Evolutionary conservation across 106 monocot species (phyloP).

Genomic region (Alisma plantagoaquatica): DNA sequence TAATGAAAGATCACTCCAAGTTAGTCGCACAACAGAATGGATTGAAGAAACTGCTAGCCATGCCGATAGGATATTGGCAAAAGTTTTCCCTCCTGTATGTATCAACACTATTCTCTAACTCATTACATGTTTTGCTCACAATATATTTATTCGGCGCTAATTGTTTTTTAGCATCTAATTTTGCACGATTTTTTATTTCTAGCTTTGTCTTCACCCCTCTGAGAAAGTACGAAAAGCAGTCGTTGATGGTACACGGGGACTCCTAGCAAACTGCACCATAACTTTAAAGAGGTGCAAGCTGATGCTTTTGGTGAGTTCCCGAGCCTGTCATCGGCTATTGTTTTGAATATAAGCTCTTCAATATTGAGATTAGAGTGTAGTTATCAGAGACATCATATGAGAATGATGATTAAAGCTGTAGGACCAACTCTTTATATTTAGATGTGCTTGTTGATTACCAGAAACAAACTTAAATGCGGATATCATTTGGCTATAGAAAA

Average conservation of each 20-base stretch:
- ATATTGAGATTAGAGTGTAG: too few relatives aligned
- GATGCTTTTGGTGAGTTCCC: constrained; percentile 72
- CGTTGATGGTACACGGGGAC: constrained; percentile 44
- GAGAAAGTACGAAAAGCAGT: constrained; percentile 69
- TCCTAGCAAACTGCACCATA: constrained; percentile 48
- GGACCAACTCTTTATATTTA: too few relatives aligned
- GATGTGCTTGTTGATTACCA: too few relatives aligned
- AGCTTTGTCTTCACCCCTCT: constrained; percentile 79
- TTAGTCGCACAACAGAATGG: constrained; percentile 69
- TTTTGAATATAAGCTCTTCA: too few relatives aligned
- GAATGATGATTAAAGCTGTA: too few relatives aligned
- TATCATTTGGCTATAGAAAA: too few relatives aligned
- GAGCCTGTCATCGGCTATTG: too few relatives aligned
- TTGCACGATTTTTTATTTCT: constrained; percentile 2
- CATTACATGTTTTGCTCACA: too few relatives aligned
- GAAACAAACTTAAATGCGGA: too few relatives aligned
- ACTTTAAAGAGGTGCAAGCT: constrained; percentile 61
- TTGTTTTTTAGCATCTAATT: background rate
- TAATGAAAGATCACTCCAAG: constrained; percentile 29
- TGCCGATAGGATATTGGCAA: constrained; percentile 73
- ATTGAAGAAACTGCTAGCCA: constrained; percentile 49
- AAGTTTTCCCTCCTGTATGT: constrained; percentile 84
- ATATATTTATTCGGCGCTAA: too few relatives aligned
- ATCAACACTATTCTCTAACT: background rate
- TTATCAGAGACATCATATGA: too few relatives aligned